Evolutionary conservation across 805 yeast species (phyloP).

Genomic region (Wickerhamia fluorescens): DNA sequence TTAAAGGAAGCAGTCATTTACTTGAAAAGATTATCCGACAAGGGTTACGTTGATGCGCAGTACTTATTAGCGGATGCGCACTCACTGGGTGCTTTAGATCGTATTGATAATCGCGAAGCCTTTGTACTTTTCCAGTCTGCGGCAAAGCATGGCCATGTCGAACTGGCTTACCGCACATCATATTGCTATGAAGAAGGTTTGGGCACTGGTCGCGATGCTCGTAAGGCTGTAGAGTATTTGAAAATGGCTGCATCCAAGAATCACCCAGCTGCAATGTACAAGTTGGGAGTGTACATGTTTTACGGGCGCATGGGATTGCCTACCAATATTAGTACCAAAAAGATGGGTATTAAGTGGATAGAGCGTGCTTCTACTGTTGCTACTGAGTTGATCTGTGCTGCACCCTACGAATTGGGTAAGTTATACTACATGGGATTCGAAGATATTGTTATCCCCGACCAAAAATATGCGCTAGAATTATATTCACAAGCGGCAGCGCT

Average conservation of each 20-base stretch:
- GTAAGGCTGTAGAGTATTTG: slow-evolving; percentile 75
- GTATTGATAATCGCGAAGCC: slow-evolving; percentile 71
- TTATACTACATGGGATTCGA: slow-evolving; percentile 77
- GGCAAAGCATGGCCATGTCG: slow-evolving; percentile 89
- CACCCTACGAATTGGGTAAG: slow-evolving; percentile 86
- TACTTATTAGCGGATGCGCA: slow-evolving; percentile 87
- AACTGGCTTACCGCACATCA: slow-evolving; percentile 86
- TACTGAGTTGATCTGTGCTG: slow-evolving; percentile 79
- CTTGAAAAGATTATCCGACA: slow-evolving; percentile 63
- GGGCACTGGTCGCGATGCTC: slow-evolving; percentile 84
- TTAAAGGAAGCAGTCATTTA: slow-evolving; percentile 72
- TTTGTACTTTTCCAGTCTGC: slow-evolving; percentile 75
- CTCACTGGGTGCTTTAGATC: slow-evolving; percentile 78
- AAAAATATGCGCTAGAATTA: slow-evolving; percentile 75
- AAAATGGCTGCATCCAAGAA: slow-evolving; percentile 84
- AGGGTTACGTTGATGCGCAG: slow-evolving; percentile 86
- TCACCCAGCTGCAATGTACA: slow-evolving; percentile 96
- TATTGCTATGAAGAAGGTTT: slow-evolving; percentile 90
- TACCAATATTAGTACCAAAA: slow-evolving; percentile 60
- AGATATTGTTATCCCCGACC: slow-evolving; percentile 82
- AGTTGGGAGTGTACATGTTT: slow-evolving; percentile 81
- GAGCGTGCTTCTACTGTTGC: slow-evolving; percentile 81
- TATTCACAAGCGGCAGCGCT: slow-evolving; percentile 84
- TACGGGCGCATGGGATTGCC: slow-evolving; percentile 79
- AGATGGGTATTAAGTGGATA: slow-evolving; percentile 89